Evolutionary conservation across 768 basidiomycete genomes (phyloP), one percentile per base, ranked within the genome.

Genomic region (Cytidiella melzeri): DNA sequence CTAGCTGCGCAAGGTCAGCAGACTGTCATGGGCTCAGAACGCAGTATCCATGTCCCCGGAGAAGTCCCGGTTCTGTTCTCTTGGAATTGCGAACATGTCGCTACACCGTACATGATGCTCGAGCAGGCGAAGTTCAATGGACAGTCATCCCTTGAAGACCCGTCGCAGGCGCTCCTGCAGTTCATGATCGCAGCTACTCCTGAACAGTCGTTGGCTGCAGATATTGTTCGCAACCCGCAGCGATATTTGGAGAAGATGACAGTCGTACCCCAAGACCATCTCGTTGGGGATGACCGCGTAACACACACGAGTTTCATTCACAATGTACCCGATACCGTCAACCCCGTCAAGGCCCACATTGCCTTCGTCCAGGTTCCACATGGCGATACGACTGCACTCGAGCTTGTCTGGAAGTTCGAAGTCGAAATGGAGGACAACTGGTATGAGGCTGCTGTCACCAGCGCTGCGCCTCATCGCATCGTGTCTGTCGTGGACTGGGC

Each of bases 401-500:
- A 77, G 60, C 79, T 91, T 53, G 91, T 91, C 3, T 97, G 88
- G 89, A 86, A 83, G 82, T 87, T 93, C 59, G 91, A 93, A 62
- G 86, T 95, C 40, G 87, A 92, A 74, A 91, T 95, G 87, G 62
- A 83, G 61, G 84, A 96, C 69, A 97, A 93, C 68, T 95, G 91
- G 91, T 98, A 98, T 58, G 92, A 97, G 66, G 80, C 92, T 3
- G 77, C 89, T 19, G 84, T 99, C 37, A 83, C 87, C 10, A 82
- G 80, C 1, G 63, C 69, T 24, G 65, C 75, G n/a, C 87, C 91
- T 21, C 84, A 92, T 62, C 76, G 82, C 53, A 83, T 93, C 56
- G 70, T 97, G 59, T 83, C 86, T 23, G 91, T 94, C 30, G 89
- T 95, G 53, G 95, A 98, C 63, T 97, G 93, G 94, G 92, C 85